Evolutionary conservation across 805 yeast species (phyloP), one percentile per base, ranked within the genome.

Genomic region (Vanderwaltozyma yarrowii): DNA sequence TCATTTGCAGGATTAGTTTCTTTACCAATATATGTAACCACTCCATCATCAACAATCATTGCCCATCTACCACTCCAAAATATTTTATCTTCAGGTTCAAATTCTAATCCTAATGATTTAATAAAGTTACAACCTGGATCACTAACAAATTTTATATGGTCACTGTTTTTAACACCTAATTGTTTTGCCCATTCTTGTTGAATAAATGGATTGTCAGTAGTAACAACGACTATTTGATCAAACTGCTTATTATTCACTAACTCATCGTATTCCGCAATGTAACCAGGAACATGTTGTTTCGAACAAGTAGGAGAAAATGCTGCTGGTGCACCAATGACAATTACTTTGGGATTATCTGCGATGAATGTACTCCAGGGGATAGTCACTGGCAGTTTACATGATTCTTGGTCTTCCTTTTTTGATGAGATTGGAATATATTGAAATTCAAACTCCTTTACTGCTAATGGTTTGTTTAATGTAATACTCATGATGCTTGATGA

Each of bases 271-370:
- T 28, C 30, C 5, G 30, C 30, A 28, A 28, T 28, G 14, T 62
- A 78, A 15, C 80, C 81, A 30, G 87, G 87, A 41, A 80, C 68
- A 61, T 80, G 88, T 46, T 71, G 65, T 36, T 69, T 74, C 37
- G 80, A 69, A 60, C 88, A 80, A 11, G 86, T 74, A 35, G 88
- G 89, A 20, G 92, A 80, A 67, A 80, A 83, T 9, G 94, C 88
- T 43, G 87, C 92, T 41, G 92, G 89, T 25, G 80, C 83, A 32
- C 80, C 69, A 17, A 78, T 66, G 28, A 79, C 61, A 29, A 80
- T 12, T n/a, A 28, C 14, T 28, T 28, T 28, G 4, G 9, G 8
- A 28, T 28, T 28, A 6, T n/a, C 8, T 15, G 12, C 14, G n/a
- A 28, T 28, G 7, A 28, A 28, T 9, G 9, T 4, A 9, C 5